Base-by-base conservation (phyloP, 768 basidiomycete species). In the Boletus subcaerulescens region DNA sequence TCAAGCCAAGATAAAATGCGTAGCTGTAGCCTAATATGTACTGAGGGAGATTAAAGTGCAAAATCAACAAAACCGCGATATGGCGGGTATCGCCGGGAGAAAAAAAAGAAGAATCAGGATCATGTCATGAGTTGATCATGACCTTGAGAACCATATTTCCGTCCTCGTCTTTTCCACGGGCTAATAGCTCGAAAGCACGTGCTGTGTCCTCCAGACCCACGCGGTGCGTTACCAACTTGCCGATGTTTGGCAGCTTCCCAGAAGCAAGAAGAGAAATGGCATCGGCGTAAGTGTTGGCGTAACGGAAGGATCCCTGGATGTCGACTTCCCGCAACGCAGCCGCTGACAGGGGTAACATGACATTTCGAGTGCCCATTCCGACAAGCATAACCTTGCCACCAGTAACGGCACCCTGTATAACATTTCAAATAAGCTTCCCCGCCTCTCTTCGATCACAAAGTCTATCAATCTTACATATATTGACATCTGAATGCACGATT, bases 341-440 rank as follows among this genome's bases (percentile, higher is more conserved):
- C 29, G 81, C 79, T 41, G 88, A 87, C 53, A 94, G 79, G n/a
- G 96, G 96, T 50, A 97, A 77, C 59, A 80, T 77, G 53, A 87
- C 82, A 63, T 86, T 88, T 55, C 87, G 82, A 15, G 92, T 84
- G 61, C 96, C 96, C 96, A 98, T 98, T 20, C 96, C 96, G 60
- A 98, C 84, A 64, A 93, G 89, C 80, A 93, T 86, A 52, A 97
- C 91, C 67, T 89, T 92, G 47, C 92, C 91, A 48, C 94, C 95
- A 17, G 89, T 77, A 48, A 80, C 77, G 15, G 94, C 92, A 63
- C 86, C 83, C 92, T 93, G 69, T 50, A 53, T 33, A 49, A 50
- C 31, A 48, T 36, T n/a, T 31, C 45, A 36, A 53, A 45, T 67
- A 56, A 62, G 65, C 50, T 22, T 33, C 22, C 39, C 41, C 31